Conservation (phyloP, 192 early-diverging fungal species). For the Rhizophagus sp. region DNA sequence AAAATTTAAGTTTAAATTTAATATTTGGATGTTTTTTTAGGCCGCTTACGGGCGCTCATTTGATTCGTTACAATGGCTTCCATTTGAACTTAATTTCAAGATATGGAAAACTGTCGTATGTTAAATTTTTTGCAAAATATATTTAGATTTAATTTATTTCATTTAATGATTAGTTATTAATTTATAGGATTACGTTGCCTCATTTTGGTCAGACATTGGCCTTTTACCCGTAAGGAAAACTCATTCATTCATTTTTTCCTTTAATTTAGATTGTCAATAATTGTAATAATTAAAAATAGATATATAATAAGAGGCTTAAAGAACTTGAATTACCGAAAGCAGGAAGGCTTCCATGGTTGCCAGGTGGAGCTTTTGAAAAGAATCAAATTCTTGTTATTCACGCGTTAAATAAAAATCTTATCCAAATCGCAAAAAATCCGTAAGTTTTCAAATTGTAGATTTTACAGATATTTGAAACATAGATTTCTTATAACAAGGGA, state of each 20-base stretch:
- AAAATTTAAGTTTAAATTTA: background rate
- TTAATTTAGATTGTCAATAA: background rate
- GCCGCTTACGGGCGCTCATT: slow-evolving; percentile 6
- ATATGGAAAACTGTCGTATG: slow-evolving; percentile 19
- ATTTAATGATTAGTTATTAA: background rate
- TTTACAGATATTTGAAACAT: too few relatives aligned
- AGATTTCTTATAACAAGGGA: too few relatives aligned
- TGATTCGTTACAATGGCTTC: slow-evolving; percentile 18
- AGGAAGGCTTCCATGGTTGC: background rate
- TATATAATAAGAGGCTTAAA: slow-evolving; percentile 15
- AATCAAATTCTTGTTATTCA: background rate
- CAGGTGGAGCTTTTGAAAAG: background rate
- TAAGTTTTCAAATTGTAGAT: background rate
- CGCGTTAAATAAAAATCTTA: background rate
- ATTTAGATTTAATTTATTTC: background rate
- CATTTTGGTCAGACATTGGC: background rate
- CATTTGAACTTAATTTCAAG: background rate
- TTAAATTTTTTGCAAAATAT: background rate
- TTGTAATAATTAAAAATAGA: background rate
- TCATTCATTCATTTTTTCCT: too few relatives aligned
- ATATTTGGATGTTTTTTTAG: background rate
- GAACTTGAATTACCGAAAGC: background rate
- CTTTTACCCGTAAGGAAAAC: slow-evolving; percentile 5
- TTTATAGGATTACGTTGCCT: background rate
- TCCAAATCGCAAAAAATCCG: background rate